A percentile compares a stretch with the other conserved stretches of the same genome.
Evolutionary conservation across 2,329 filamentous ascomycete genomes (phyloP).

Genomic region (Pyrenophora graminea): DNA sequence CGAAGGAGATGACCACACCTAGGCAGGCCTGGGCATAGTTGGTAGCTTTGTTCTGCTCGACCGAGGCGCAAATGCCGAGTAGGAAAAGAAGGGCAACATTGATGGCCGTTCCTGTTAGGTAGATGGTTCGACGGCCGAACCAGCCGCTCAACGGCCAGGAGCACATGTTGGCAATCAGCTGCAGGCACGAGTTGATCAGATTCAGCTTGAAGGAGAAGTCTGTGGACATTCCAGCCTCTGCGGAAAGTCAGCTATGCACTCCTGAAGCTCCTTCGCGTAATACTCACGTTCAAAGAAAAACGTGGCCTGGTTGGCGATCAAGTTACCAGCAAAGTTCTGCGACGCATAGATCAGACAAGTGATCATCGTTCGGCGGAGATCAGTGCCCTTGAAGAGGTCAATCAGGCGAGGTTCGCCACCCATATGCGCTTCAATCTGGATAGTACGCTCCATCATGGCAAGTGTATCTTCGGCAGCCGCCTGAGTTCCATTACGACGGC

Average conservation of each 20-base stretch:
- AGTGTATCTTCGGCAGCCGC: slow-evolving; percentile 51
- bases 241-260: slow-evolving; percentile 10
- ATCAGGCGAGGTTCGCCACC: slow-evolving; percentile 53
- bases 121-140: slow-evolving; percentile 65
- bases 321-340: slow-evolving; percentile 64
- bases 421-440: slow-evolving; percentile 56
- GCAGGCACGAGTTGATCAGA: slow-evolving; percentile 67
- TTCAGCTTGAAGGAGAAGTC: slow-evolving; percentile 64
- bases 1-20: slow-evolving; percentile 66
- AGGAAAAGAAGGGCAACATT: slow-evolving; percentile 59
- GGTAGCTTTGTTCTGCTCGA: slow-evolving; percentile 48
- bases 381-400: slow-evolving; percentile 60
- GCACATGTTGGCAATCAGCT: slow-evolving; percentile 64
- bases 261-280: background rate
- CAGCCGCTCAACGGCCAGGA: slow-evolving; percentile 69
- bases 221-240: slow-evolving; percentile 62
- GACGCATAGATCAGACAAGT: slow-evolving; percentile 61
- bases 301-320: slow-evolving; percentile 65
- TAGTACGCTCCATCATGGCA: slow-evolving; percentile 62
- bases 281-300: slow-evolving; percentile 62
- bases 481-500: slow-evolving; percentile 46
- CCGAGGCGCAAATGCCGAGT: slow-evolving; percentile 63
- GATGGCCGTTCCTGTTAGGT: slow-evolving; percentile 61
- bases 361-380: slow-evolving; percentile 58
- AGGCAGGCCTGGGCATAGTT: slow-evolving; percentile 63